A percentile compares a stretch with the other conserved stretches of the same genome.
Conservation (phyloP, 768 basidiomycete species). For the Serendipita indica region DNA sequence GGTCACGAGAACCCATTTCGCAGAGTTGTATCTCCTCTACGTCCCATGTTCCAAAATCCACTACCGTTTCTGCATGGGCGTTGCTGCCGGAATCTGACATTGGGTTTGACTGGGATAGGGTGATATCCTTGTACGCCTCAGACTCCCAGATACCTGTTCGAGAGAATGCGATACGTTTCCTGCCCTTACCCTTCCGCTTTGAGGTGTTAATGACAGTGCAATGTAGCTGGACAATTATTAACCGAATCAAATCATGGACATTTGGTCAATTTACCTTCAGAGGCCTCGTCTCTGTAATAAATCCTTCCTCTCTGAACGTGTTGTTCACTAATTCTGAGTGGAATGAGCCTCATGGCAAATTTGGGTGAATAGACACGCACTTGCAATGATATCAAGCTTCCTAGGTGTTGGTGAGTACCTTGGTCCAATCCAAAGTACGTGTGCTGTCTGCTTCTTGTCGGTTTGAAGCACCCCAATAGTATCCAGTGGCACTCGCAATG, state of each 20-base stretch:
- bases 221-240: constrained; percentile 20
- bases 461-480: background rate
- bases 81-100: background rate
- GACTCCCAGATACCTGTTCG: constrained; percentile 26
- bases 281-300: constrained; percentile 23
- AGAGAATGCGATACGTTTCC: constrained; percentile 29
- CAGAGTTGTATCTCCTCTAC: constrained; percentile 50
- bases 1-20: constrained; percentile 53
- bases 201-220: constrained; percentile 27
- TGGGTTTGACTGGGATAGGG: background rate
- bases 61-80: constrained; percentile 10
- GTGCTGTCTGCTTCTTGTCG: background rate
- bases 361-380: background rate
- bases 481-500: background rate
- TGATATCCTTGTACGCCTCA: constrained; percentile 13
- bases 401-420: no score
- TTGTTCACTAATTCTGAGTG: constrained; percentile 21
- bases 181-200: constrained; percentile 20
- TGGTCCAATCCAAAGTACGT: background rate
- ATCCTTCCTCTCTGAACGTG: constrained; percentile 22
- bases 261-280: constrained; percentile 23
- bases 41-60: constrained; percentile 39
- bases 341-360: no score
- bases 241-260: background rate
- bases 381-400: background rate